Base-by-base conservation (phyloP, 2,329 filamentous ascomycete genomes). In the Gaeumannomyces sp. region DNA sequence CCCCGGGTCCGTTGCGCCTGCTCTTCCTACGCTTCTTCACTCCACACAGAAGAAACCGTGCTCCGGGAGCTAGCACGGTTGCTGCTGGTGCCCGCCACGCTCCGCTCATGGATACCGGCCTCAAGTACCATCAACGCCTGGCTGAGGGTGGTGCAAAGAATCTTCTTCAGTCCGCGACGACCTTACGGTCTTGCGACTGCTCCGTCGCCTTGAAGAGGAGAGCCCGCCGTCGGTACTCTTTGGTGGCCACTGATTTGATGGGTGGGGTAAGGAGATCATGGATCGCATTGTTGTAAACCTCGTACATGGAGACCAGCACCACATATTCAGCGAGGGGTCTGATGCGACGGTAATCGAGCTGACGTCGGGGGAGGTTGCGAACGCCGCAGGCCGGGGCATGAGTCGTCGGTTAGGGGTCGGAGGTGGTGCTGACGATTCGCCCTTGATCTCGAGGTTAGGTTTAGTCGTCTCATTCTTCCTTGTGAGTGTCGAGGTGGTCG, bases 231-330 rank as follows among this genome's bases (percentile, higher is more conserved):
- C 88, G 83, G 68, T 83, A 82, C 66, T 92, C 89, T 70, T 91
- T 92, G 2, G 86, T 89, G 6, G 82, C 81, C 50, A 83, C 83
- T 0, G 82, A 82, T 67, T 84, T 84, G 28, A 81, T 77, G 3
- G 85, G 83, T 0, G 86, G 85, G 0, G 89, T 90, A 1, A 99
- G 81, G 0, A 99, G 86, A 72, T 99, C 95, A 74, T 96, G 98
- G 69, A 99, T 98, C 50, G 93, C 89, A 77, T 99, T 94, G 73
- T 99, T 99, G 80, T 99, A 97, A 1, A 99, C 94, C 76, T 99
- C 95, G 76, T 98, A 98, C 93, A 99, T 99, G 64, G 93, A 97
- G 28, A 99, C 83, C 14, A 99, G 80, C 64, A 99, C 87, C 5
- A 90, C 89, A 71, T 97, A 97, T 70, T 97, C 92, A 64, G 89